Evolutionary conservation across 2,329 filamentous ascomycete species (phyloP).

Genomic region (Aureobasidium lini): DNA sequence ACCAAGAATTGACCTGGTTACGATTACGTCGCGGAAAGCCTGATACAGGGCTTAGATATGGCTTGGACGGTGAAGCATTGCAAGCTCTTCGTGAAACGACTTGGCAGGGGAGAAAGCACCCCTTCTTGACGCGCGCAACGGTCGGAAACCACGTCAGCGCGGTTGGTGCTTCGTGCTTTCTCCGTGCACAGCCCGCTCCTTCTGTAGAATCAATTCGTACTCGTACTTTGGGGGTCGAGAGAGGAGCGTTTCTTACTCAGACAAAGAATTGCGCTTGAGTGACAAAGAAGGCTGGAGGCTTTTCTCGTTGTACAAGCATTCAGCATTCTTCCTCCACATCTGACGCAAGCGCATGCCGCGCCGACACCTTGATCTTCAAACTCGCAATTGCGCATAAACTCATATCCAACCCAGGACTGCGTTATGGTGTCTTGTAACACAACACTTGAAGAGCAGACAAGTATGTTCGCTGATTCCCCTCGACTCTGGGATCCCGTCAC

Average conservation of each 20-base stretch:
- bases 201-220: background rate
- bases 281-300: background rate
- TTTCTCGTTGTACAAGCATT: background rate
- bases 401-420: background rate
- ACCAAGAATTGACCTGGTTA: background rate
- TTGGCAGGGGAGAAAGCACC: conserved; percentile 2
- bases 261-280: background rate
- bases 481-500: background rate
- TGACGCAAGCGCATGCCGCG: conserved; percentile 8
- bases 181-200: background rate
- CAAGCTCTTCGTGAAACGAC: background rate
- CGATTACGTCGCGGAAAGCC: background rate
- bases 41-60: background rate
- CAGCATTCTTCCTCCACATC: background rate
- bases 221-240: background rate
- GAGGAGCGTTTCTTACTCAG: background rate
- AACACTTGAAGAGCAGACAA: conserved; percentile 40
- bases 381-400: background rate
- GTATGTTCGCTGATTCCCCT: conserved; percentile 23
- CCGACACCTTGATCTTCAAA: background rate
- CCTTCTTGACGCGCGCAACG: conserved; percentile 1
- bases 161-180: background rate
- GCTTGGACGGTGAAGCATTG: background rate
- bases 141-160: conserved; percentile 3
- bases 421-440: conserved; percentile 38